These are phyloP conservation scores for Rhynchospora breviuscula DNA, from an alignment of 176 grass and related monocot species.

Conservation along the genomic window DNA sequence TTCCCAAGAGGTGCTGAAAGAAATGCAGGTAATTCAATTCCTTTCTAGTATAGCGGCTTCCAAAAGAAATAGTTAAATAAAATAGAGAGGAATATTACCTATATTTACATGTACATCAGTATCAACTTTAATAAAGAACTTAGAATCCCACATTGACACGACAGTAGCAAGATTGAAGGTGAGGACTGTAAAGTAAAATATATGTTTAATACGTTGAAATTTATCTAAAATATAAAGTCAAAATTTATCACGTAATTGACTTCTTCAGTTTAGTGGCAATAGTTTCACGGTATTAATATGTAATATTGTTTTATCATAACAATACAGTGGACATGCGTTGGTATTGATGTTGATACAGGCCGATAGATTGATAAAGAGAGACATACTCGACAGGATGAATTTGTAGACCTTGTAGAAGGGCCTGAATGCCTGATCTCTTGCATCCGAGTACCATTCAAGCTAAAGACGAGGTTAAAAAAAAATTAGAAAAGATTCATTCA, in stretches of 20 bases:
- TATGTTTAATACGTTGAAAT: slow-evolving; percentile 17
- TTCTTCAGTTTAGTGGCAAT: no score
- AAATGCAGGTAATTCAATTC: background rate
- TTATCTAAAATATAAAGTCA: background rate
- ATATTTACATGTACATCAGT: slow-evolving; percentile 98
- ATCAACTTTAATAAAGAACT: slow-evolving; percentile 88
- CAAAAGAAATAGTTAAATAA: background rate
- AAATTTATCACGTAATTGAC: no score
- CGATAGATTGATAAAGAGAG: background rate
- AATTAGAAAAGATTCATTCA: background rate
- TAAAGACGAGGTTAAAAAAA: slow-evolving; percentile 26
- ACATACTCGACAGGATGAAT: slow-evolving; percentile 80
- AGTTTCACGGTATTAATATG: slow-evolving; percentile 28
- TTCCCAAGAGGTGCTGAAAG: slow-evolving; percentile 70
- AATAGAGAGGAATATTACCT: slow-evolving; percentile 35
- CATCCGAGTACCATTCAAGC: slow-evolving; percentile 75
- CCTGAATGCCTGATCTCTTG: no score
- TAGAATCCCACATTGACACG: slow-evolving; percentile 81
- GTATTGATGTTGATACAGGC: background rate
- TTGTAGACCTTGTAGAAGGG: slow-evolving; percentile 84
- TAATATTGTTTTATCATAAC: slow-evolving; percentile 3
- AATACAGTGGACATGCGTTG: background rate
- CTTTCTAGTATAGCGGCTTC: background rate
- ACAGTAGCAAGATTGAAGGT: slow-evolving; percentile 67
- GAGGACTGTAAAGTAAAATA: slow-evolving; percentile 45